Evolutionary conservation across 129 eudicot genomes (phyloP), one percentile per base, ranked within the genome.

Genomic region (Dittrichia graveolens): DNA sequence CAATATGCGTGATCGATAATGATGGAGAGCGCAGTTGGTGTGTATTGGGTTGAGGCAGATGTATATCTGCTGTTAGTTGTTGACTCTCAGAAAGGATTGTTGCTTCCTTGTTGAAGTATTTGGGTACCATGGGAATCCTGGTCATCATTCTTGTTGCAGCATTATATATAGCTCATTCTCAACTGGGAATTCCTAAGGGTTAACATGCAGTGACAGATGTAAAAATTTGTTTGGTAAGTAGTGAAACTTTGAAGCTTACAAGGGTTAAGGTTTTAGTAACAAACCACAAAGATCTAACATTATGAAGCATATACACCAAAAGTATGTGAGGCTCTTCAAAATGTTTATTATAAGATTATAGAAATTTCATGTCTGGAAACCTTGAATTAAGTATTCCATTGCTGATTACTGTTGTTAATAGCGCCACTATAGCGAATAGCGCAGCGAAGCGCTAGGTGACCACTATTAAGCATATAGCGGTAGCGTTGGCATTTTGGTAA

Each of bases 61-160:
- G 4, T 34, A 45, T 3, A 12, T 10, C 8, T 5, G 61, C 63
- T 31, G 31, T 40, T 12, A 50, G 16, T 70, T 40, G 53, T 54
- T 6, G 63, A 19, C 45, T 68, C 10, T 54, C 38, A 40, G 74
- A 40, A 40, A 39, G 63, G 53, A 38, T 38, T 35, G 53, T 15
- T 54, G 65, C 41, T 70, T 53, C 7, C 16, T 40, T 15, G 65
- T 41, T 70, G 40, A 13, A 52, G 49, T 39, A 15, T 69, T 69
- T 69, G 74, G 74, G 62, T 69, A 57, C 15, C 8, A 5, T 5
- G 74, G 61, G 38, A 38, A 15, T 14, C 34, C 39, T 34, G 74
- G 53, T 69, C 47, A 67, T n/a, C 61, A 15, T 67, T 11, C 19
- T 12, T 59, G n/a, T 48, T 67, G 44, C 31, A 31, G 4, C 6